A percentile compares a stretch with the other conserved stretches of the same genome.
phyloP scores from a whole-genome alignment of 805 yeast species.

The Cyberlindnera nakhonratchasimensis region DNA sequence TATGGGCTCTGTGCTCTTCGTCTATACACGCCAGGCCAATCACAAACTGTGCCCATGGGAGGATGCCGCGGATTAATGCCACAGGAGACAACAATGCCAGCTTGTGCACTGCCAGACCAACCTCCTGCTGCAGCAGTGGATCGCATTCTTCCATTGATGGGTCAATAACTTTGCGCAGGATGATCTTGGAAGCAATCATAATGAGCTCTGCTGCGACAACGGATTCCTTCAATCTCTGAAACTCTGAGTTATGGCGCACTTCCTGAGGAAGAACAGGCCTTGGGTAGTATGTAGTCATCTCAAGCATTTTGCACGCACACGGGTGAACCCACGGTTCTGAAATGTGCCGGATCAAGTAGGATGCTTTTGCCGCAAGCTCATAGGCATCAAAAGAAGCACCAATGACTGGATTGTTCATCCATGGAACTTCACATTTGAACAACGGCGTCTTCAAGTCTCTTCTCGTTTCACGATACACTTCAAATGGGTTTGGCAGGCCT shows the following conservation, averaged over 20 bases:
- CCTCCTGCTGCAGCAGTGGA: constrained; percentile 14
- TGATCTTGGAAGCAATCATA: constrained; percentile 17
- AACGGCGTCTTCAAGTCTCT: constrained; percentile 34
- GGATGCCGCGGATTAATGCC: constrained; percentile 13
- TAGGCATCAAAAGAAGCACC: constrained; percentile 37
- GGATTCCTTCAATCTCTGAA: constrained; percentile 17
- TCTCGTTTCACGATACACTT: constrained; percentile 33
- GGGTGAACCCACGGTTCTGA: constrained; percentile 9
- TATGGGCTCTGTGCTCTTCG: constrained; percentile 4
- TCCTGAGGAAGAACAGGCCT: constrained; percentile 21
- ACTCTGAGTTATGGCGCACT: constrained; percentile 14
- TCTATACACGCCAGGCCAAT: constrained; percentile 8
- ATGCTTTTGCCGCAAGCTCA: constrained; percentile 35
- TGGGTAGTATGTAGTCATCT: constrained; percentile 19
- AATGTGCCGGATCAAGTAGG: constrained; percentile 27
- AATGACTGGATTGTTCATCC: constrained; percentile 42
- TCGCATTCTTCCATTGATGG: constrained; percentile 7
- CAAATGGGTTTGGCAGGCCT: constrained; percentile 41
- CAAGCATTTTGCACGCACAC: constrained; percentile 17
- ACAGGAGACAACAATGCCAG: constrained; percentile 8
- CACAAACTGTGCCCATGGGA: constrained; percentile 10
- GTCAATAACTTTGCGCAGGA: constrained; percentile 18
- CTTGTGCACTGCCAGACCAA: constrained; percentile 4
- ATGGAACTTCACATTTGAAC: constrained; percentile 34
- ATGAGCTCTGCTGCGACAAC: constrained; percentile 21